Evolutionary conservation across 495 filamentous ascomycete species (phyloP).

Genomic region (Apodospora peruviana): DNA sequence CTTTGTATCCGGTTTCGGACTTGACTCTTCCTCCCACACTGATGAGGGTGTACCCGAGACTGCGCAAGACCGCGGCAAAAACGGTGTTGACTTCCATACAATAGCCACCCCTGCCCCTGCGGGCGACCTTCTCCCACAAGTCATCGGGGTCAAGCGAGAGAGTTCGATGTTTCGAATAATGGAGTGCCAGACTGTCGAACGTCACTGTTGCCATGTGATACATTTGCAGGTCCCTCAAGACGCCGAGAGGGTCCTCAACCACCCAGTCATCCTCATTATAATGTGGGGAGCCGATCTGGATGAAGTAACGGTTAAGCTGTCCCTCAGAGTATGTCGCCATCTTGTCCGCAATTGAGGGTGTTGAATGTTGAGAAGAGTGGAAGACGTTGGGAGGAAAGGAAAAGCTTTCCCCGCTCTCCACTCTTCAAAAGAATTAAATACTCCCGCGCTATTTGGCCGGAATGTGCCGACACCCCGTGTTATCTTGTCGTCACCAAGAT

Average conservation of each 20-base stretch:
- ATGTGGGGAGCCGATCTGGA: background rate
- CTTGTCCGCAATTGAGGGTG: background rate
- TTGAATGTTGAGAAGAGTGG: background rate
- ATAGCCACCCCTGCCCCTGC: conserved; percentile 53
- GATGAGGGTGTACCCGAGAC: conserved; percentile 55
- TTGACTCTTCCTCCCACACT: conserved; percentile 36
- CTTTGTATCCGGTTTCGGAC: conserved; percentile 21
- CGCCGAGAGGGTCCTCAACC: conserved; percentile 17
- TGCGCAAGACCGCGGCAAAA: conserved; percentile 57
- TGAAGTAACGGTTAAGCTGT: background rate
- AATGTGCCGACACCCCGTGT: too few species aligned
- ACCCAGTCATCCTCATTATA: background rate
- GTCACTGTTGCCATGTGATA: conserved; percentile 57
- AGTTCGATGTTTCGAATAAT: conserved; percentile 42
- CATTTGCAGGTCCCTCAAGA: conserved; percentile 35
- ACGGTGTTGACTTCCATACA: conserved; percentile 73
- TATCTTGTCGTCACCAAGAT: too few species aligned
- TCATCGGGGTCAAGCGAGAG: conserved; percentile 51
- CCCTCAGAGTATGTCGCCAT: background rate
- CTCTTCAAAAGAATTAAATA: too few species aligned
- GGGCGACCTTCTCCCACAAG: conserved; percentile 62
- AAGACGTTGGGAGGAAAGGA: too few species aligned
- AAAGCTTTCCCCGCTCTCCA: too few species aligned
- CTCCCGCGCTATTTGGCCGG: too few species aligned
- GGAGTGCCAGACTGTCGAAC: conserved; percentile 61